phyloP scores from a whole-genome alignment of 2,329 filamentous ascomycete species.

The Graphilbum sp. region DNA sequence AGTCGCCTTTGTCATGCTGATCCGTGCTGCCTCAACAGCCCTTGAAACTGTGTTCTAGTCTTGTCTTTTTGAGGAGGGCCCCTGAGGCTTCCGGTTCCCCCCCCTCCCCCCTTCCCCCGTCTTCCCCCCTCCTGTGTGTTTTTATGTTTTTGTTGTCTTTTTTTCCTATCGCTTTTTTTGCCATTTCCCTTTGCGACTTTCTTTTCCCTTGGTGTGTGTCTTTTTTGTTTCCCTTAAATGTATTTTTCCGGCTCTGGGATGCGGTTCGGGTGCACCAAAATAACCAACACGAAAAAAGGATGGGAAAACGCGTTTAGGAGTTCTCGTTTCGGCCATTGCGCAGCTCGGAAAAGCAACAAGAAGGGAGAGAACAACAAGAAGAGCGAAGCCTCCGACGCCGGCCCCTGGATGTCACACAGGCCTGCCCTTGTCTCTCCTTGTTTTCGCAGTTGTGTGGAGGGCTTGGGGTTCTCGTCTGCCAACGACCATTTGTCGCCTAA shows the following conservation, averaged over 20 bases:
- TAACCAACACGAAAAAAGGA: neutral
- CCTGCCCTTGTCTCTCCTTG: neutral
- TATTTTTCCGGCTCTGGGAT: constrained; percentile 3
- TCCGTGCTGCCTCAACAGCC: neutral
- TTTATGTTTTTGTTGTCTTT: neutral
- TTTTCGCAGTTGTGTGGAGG: neutral
- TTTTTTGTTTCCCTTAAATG: neutral
- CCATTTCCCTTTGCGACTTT: constrained; percentile 3
- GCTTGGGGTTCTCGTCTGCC: neutral
- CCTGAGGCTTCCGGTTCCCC: neutral
- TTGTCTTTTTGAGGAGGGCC: neutral
- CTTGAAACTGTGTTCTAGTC: neutral
- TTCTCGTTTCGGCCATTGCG: constrained; percentile 1
- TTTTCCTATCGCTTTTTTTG: neutral
- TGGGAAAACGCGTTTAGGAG: constrained; percentile 1
- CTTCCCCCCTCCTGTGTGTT: too few species aligned
- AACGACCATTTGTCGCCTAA: neutral
- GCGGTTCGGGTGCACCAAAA: constrained; percentile 3
- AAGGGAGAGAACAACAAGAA: neutral
- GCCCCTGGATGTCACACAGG: too few species aligned
- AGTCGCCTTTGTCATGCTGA: neutral
- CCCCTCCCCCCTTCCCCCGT: neutral
- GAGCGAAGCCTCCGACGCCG: neutral
- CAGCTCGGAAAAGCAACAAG: neutral
- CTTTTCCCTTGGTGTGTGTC: neutral